Evolutionary conservation across 768 basidiomycete genomes (phyloP).

Genomic region (Pisolithus marmoratus): DNA sequence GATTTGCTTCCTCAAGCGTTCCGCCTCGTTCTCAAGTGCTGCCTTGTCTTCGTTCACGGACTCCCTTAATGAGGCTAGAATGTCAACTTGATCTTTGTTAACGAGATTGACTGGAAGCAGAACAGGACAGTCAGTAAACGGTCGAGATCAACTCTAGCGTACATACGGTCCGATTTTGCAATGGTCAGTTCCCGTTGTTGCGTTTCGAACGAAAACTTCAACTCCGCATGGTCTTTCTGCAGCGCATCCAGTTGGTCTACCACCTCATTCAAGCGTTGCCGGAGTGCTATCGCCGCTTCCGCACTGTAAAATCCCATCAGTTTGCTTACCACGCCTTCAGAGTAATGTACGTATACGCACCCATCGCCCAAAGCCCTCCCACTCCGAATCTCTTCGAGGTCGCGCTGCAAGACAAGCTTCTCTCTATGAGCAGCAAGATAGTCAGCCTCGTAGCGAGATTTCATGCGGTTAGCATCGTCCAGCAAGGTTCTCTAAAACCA

Average conservation of each 20-base stretch:
- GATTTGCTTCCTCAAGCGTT: conserved; percentile 58
- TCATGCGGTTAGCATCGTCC: conserved; percentile 88
- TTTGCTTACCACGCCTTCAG: not conserved
- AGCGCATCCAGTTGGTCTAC: conserved; percentile 73
- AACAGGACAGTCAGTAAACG: conserved; percentile 5
- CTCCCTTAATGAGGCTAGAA: conserved; percentile 78
- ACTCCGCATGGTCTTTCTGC: conserved; percentile 60
- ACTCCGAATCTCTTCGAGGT: conserved; percentile 83
- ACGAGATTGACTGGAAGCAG: conserved; percentile 74
- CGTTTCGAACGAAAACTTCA: conserved; percentile 64
- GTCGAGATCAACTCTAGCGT: not conserved
- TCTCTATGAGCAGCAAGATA: conserved; percentile 82
- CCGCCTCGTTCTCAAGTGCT: conserved; percentile 63
- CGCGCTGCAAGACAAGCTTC: conserved; percentile 70
- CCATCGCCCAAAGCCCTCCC: conserved; percentile 83
- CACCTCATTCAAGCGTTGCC: conserved; percentile 83
- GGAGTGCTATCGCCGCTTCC: conserved; percentile 83
- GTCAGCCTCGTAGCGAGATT: conserved; percentile 82
- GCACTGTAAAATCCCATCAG: conserved; percentile 40
- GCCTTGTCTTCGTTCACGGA: conserved; percentile 87
- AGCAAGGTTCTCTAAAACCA: conserved; percentile 90
- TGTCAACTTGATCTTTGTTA: conserved; percentile 90
- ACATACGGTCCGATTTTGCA: conserved; percentile 80
- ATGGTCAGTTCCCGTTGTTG: conserved; percentile 66
- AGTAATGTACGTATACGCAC: conserved; percentile 35